phyloP scores from a whole-genome alignment of 805 yeast species.

The Zygosaccharomyces gambellarensis region DNA sequence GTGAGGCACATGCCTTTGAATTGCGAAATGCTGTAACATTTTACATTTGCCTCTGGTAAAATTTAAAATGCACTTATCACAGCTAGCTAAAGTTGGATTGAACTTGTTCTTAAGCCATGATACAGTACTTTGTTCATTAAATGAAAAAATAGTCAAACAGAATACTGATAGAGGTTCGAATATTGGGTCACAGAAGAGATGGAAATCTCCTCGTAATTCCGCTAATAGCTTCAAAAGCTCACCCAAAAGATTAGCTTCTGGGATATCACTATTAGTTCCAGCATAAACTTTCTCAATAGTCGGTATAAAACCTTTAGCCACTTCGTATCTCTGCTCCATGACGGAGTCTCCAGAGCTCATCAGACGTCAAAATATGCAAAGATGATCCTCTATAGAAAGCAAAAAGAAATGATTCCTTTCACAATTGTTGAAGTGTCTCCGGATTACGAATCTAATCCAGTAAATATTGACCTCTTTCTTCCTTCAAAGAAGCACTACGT shows the following conservation, averaged over 20 bases:
- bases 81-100: conserved; percentile 39
- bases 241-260: conserved; percentile 35
- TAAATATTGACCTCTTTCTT: conserved; percentile 4
- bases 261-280: conserved; percentile 24
- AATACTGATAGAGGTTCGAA: conserved; percentile 49
- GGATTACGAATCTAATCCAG: background rate
- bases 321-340: conserved; percentile 11
- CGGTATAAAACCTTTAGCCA: conserved; percentile 20
- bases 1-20: conserved; percentile 46
- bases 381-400: background rate
- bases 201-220: conserved; percentile 33
- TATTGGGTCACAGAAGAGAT: conserved; percentile 53
- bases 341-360: conserved; percentile 4
- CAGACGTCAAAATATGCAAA: conserved; percentile 2
- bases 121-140: conserved; percentile 43
- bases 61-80: conserved; percentile 49
- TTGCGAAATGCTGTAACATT: conserved; percentile 48
- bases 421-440: background rate
- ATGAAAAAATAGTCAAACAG: conserved; percentile 56
- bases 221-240: conserved; percentile 38
- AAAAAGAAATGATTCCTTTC: background rate
- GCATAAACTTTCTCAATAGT: conserved; percentile 29
- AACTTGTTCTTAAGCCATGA: conserved; percentile 41
- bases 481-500: conserved; percentile 6
- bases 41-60: conserved; percentile 52